Conservation (phyloP, 345 rosid species). For the Camelina laxa region DNA sequence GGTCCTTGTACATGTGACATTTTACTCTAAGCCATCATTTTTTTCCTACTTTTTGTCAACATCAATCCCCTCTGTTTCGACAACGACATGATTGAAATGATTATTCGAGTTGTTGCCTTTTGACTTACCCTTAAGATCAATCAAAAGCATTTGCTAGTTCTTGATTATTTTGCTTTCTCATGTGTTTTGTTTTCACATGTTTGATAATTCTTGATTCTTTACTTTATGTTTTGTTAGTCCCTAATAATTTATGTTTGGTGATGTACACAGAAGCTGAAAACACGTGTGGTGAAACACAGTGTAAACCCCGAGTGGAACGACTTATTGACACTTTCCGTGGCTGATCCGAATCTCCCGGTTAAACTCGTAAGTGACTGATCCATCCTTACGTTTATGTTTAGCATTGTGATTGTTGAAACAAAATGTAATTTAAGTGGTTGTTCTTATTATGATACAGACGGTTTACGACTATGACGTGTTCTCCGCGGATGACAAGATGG, state of each 20-base stretch:
- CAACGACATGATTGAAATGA: slow-evolving; percentile 3
- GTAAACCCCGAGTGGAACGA: slow-evolving; percentile 89
- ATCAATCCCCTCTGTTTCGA: slow-evolving; percentile 16
- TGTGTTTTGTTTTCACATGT: background rate
- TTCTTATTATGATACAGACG: slow-evolving; percentile 41
- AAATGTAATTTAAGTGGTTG: background rate
- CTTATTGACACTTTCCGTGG: slow-evolving; percentile 69
- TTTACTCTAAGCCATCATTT: background rate
- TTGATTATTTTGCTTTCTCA: background rate
- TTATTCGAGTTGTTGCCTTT: background rate
- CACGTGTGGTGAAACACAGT: slow-evolving; percentile 63
- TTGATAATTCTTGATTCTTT: background rate
- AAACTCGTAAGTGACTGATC: slow-evolving; percentile 57
- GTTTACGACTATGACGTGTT: slow-evolving; percentile 74
- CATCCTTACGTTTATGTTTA: background rate
- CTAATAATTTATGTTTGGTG: background rate
- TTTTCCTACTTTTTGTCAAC: background rate
- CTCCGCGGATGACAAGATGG: slow-evolving; percentile 84
- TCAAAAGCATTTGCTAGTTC: slow-evolving; percentile 7
- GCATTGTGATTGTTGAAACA: background rate
- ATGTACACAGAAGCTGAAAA: slow-evolving; percentile 70
- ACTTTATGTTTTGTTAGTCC: background rate
- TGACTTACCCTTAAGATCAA: background rate
- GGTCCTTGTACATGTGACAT: background rate
- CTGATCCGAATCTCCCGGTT: slow-evolving; percentile 65